These are phyloP conservation scores for Vanrija sp. DNA, from an alignment of 1,284 basidiomycete species.

Conservation along the genomic window DNA sequence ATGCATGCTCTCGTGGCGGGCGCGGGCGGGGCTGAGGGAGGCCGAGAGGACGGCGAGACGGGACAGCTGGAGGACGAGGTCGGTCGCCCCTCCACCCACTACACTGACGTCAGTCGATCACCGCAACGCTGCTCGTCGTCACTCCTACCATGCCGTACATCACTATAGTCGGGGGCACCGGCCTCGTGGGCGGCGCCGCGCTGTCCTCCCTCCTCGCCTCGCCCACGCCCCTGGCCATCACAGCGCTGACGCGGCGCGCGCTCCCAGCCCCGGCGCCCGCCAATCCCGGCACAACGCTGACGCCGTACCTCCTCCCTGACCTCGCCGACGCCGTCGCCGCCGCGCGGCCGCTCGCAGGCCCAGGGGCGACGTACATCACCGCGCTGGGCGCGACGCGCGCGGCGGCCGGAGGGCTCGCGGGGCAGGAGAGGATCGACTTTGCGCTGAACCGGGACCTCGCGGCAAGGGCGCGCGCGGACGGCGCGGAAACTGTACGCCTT, in stretches of 20 bases:
- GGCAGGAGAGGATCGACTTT: conserved; percentile 36
- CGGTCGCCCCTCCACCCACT: too few species aligned
- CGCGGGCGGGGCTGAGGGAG: too few species aligned
- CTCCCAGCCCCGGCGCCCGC: conserved; percentile 1
- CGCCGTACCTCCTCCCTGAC: conserved; percentile 24
- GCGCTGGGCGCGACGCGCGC: conserved; percentile 44
- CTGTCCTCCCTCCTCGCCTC: conserved; percentile 30
- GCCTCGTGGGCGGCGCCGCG: conserved; percentile 39
- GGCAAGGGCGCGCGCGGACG: conserved; percentile 36
- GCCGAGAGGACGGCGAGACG: too few species aligned
- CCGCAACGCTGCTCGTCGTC: too few species aligned
- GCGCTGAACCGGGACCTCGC: conserved; percentile 40
- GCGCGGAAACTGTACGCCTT: conserved; percentile 37
- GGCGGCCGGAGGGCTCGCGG: conserved; percentile 28
- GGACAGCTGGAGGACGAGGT: too few species aligned
- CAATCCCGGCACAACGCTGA: conserved; percentile 19
- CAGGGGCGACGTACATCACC: conserved; percentile 30
- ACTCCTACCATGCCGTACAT: conserved; percentile 4
- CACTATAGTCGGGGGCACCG: conserved; percentile 45
- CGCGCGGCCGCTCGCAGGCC: conserved; percentile 10
- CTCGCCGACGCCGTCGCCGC: conserved; percentile 19
- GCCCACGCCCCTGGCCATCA: conserved; percentile 30
- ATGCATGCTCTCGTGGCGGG: too few species aligned
- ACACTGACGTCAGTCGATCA: too few species aligned
- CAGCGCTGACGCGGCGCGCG: conserved; percentile 38